Evolutionary conservation across 2,329 filamentous ascomycete species (phyloP).

Genomic region (Fusarium liriodendri): DNA sequence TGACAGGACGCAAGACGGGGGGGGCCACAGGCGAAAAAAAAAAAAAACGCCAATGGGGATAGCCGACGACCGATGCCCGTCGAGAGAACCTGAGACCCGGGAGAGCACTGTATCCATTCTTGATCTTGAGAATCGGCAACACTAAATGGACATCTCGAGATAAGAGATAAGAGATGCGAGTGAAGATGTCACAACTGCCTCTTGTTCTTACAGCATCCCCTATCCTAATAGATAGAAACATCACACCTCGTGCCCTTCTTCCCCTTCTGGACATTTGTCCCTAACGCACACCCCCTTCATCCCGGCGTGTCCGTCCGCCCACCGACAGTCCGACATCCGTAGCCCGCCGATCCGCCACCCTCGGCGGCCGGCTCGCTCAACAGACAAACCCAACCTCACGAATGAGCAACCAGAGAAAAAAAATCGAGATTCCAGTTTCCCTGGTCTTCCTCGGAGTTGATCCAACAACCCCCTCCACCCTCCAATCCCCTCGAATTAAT

Average conservation of each 20-base stretch:
- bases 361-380: neutral
- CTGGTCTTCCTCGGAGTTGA: neutral
- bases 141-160: slow-evolving; percentile 14
- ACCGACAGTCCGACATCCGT: slow-evolving; percentile 33
- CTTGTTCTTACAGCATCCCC: neutral
- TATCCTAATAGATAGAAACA: neutral
- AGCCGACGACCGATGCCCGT: slow-evolving; percentile 36
- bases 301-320: neutral
- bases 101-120: slow-evolving; percentile 7
- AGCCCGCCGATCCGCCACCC: neutral
- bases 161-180: neutral
- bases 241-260: neutral
- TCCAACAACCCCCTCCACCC: neutral
- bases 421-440: neutral
- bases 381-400: slow-evolving; percentile 24
- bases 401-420: slow-evolving; percentile 12
- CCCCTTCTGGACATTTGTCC: neutral
- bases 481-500: neutral
- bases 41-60: slow-evolving; percentile 31
- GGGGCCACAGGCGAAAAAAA: neutral
- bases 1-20: slow-evolving; percentile 22
- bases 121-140: slow-evolving; percentile 16
- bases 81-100: neutral
- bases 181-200: neutral
- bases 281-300: neutral